Conservation (phyloP, 2,329 filamentous ascomycete genomes). For the Penicillium sp. region DNA sequence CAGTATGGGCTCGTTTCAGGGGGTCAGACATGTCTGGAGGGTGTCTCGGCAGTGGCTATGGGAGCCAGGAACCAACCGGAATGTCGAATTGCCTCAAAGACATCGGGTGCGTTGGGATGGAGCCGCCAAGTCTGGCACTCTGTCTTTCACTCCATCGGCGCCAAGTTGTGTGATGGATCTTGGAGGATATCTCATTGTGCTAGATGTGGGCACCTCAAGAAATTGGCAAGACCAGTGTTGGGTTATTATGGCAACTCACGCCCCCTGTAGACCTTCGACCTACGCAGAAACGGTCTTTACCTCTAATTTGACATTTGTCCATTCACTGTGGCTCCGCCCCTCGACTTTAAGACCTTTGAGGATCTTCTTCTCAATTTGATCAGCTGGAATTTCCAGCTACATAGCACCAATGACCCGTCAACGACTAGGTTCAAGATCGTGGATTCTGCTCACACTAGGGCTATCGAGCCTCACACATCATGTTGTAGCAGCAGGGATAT, state of each 20-base stretch:
- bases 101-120: background rate
- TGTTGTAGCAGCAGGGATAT: slow-evolving; percentile 4
- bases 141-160: slow-evolving; percentile 1
- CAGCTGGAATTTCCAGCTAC: background rate
- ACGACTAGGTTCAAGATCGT: background rate
- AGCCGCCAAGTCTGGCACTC: background rate
- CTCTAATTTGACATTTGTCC: background rate
- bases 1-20: slow-evolving; percentile 2
- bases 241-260: background rate
- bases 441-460: slow-evolving; percentile 8
- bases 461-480: background rate
- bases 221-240: background rate
- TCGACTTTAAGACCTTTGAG: background rate
- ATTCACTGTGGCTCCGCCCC: background rate
- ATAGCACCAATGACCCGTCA: background rate
- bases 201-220: background rate
- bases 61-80: background rate
- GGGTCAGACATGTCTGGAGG: background rate
- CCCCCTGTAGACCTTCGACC: background rate
- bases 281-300: background rate
- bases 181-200: background rate
- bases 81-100: background rate
- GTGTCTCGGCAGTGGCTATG: slow-evolving; percentile 6
- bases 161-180: slow-evolving; percentile 11
- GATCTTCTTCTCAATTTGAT: background rate